phyloP scores from a whole-genome alignment of 768 basidiomycete genomes.

The Auricularia auricula-judae region DNA sequence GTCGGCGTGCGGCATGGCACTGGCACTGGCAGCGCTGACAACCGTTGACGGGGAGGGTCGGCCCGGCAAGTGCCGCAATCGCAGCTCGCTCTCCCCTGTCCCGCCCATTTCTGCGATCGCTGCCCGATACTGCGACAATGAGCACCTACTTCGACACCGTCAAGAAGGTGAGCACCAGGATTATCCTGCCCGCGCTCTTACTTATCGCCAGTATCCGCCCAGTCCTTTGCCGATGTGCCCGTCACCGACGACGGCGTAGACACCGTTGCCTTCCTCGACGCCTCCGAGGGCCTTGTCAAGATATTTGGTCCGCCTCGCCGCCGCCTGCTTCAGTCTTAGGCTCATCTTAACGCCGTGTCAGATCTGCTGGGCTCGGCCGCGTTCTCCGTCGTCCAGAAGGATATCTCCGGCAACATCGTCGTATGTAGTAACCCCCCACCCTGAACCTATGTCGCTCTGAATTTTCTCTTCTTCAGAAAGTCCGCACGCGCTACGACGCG shows the following conservation, averaged over 20 bases:
- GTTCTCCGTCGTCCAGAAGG: slow-evolving; percentile 72
- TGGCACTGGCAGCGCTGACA: background rate
- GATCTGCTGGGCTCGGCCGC: slow-evolving; percentile 81
- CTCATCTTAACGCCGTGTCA: slow-evolving; percentile 17
- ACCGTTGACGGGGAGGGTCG: background rate
- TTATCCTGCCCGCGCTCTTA: background rate
- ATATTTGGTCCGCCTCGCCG: slow-evolving; percentile 61
- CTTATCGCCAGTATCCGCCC: background rate
- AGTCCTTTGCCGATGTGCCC: slow-evolving; percentile 93
- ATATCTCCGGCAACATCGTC: slow-evolving; percentile 84
- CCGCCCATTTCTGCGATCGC: background rate
- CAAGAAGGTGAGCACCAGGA: slow-evolving; percentile 21
- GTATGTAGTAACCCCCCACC: slow-evolving; percentile 32
- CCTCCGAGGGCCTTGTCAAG: slow-evolving; percentile 75
- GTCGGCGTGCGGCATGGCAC: slow-evolving; percentile 74
- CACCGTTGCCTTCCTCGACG: slow-evolving; percentile 79
- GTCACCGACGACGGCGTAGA: slow-evolving; percentile 81
- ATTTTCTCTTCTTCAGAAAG: slow-evolving; percentile 56
- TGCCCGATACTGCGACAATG: slow-evolving; percentile 31
- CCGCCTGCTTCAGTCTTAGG: slow-evolving; percentile 2
- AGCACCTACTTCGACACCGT: slow-evolving; percentile 59
- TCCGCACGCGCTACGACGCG: slow-evolving; percentile 66
- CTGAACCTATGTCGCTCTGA: background rate
- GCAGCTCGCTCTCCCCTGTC: background rate
- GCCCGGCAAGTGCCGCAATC: background rate